Conservation (phyloP, 805 yeast species). For the Candida ponderosae region DNA sequence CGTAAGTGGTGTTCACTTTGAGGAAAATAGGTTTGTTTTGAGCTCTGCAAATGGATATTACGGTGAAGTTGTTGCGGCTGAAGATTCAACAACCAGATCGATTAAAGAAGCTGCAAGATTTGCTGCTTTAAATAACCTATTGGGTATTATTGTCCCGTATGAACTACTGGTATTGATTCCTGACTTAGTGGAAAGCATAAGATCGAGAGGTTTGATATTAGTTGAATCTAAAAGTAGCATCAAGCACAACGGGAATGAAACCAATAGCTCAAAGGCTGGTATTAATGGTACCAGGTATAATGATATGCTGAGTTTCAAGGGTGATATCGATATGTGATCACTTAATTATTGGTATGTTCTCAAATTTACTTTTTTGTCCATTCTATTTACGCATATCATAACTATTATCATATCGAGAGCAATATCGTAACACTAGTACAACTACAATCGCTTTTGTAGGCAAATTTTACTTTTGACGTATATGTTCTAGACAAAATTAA, state of each 20-base stretch:
- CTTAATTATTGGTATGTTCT: too few relatives aligned
- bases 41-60: conserved; percentile 35
- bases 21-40: conserved; percentile 24
- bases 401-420: too few relatives aligned
- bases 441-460: too few relatives aligned
- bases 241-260: conserved; percentile 10
- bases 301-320: conserved; percentile 60
- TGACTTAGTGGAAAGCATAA: conserved; percentile 61
- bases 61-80: conserved; percentile 15
- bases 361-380: too few relatives aligned
- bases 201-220: conserved; percentile 74
- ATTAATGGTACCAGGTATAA: conserved; percentile 63
- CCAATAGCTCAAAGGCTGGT: conserved; percentile 9
- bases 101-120: conserved; percentile 77
- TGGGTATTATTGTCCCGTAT: conserved; percentile 76
- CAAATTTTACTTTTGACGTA: too few relatives aligned
- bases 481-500: too few relatives aligned
- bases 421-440: too few relatives aligned
- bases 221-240: conserved; percentile 53
- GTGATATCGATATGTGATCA: conserved; percentile 42
- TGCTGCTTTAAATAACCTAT: conserved; percentile 72
- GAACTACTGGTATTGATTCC: conserved; percentile 69
- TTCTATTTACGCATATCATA: too few relatives aligned
- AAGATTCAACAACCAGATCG: conserved; percentile 49
- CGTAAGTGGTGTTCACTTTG: conserved; percentile 55